phyloP scores from a whole-genome alignment of 2,329 filamentous ascomycete genomes.

The Sporothrix luriei region DNA sequence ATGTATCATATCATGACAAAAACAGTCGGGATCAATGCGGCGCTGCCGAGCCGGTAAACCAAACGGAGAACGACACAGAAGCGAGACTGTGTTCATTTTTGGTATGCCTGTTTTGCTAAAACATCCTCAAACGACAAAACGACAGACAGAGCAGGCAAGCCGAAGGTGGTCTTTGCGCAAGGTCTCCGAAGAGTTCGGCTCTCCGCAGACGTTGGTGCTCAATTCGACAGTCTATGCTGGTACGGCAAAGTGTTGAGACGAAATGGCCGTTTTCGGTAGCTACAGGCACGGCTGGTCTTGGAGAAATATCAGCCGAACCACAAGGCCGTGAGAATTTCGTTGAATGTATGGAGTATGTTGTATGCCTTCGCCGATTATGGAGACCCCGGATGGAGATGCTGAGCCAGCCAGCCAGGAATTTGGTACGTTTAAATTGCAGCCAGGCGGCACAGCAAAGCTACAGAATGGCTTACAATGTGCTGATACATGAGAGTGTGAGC shows the following conservation, averaged over 20 bases:
- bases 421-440: background rate
- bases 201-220: no score
- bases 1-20: background rate
- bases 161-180: background rate
- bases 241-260: slow-evolving; percentile 27
- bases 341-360: no score
- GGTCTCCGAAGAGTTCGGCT: background rate
- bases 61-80: no score
- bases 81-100: background rate
- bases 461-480: background rate
- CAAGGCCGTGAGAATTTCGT: background rate
- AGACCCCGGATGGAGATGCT: background rate
- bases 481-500: background rate
- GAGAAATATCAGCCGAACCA: slow-evolving; percentile 20
- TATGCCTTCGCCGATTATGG: background rate
- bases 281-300: background rate
- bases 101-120: slow-evolving; percentile 20
- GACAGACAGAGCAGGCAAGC: background rate
- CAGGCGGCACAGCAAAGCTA: background rate
- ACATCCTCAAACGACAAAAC: slow-evolving; percentile 10
- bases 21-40: background rate
- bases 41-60: background rate
- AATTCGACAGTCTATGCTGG: background rate
- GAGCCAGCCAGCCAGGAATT: background rate
- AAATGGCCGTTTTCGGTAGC: background rate